phyloP scores from a whole-genome alignment of 2,329 filamentous ascomycete species.

The Cladophialophora carrionii region DNA sequence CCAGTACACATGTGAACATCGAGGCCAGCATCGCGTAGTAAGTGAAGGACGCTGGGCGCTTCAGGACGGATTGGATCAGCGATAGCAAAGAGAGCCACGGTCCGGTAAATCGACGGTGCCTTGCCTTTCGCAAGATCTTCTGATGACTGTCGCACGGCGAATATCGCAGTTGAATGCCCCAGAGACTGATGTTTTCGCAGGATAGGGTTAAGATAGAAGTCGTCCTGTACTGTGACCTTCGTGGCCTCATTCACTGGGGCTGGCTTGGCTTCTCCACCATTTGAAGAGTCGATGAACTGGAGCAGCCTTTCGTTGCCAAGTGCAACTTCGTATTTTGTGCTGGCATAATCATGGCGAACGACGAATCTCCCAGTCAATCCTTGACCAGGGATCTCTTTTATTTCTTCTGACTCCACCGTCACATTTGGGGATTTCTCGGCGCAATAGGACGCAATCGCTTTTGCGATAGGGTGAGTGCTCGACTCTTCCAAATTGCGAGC shows the following conservation, averaged over 20 bases:
- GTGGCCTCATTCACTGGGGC: not conserved
- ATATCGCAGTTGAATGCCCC: constrained; percentile 51
- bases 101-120: constrained; percentile 40
- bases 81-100: constrained; percentile 72
- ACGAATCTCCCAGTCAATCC: constrained; percentile 60
- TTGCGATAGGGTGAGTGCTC: constrained; percentile 63
- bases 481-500: constrained; percentile 59
- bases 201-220: constrained; percentile 25
- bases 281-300: constrained; percentile 28
- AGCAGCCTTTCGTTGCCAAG: constrained; percentile 63
- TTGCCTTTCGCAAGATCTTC: constrained; percentile 17
- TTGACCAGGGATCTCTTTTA: constrained; percentile 61
- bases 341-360: constrained; percentile 38
- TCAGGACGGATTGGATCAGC: constrained; percentile 80
- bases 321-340: constrained; percentile 50
- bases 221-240: constrained; percentile 4
- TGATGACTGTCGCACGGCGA: constrained; percentile 45
- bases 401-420: constrained; percentile 43
- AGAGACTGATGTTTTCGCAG: constrained; percentile 36
- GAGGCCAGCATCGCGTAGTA: constrained; percentile 64
- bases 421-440: constrained; percentile 36
- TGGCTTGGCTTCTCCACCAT: not conserved
- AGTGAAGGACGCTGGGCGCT: constrained; percentile 64
- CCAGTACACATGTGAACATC: constrained; percentile 91
- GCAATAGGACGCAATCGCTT: constrained; percentile 58